Conservation (phyloP, 1,139 yeast genomes). For the Neolecta irregularis region DNA sequence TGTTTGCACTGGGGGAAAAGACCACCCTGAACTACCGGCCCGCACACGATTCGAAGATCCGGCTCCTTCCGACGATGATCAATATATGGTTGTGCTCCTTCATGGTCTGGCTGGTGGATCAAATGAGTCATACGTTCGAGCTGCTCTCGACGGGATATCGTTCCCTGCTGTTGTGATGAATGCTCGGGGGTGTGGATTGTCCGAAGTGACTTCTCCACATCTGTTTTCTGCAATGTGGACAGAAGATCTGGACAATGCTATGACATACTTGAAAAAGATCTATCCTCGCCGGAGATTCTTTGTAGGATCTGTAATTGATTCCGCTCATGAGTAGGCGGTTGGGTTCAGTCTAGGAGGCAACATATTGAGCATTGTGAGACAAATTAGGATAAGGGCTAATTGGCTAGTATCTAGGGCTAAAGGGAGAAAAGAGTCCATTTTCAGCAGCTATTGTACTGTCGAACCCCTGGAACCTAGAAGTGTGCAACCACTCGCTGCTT, state of each 20-base stretch:
- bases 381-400: too few species aligned
- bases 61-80: constrained; percentile 22
- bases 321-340: too few species aligned
- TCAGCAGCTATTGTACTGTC: constrained; percentile 56
- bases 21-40: constrained; percentile 36
- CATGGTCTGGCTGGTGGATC: constrained; percentile 92
- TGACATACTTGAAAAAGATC: constrained; percentile 34
- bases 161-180: constrained; percentile 46
- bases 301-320: too few species aligned
- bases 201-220: constrained; percentile 58
- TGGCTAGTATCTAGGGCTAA: constrained; percentile 70
- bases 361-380: too few species aligned
- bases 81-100: constrained; percentile 48
- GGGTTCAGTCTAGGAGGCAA: constrained; percentile 89
- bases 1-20: constrained; percentile 51
- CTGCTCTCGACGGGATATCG: constrained; percentile 24
- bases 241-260: constrained; percentile 50
- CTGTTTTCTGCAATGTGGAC: constrained; percentile 65
- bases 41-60: constrained; percentile 54
- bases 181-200: constrained; percentile 75
- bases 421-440: constrained; percentile 34
- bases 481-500: constrained; percentile 38
- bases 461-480: constrained; percentile 72
- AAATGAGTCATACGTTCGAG: constrained; percentile 72
- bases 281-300: constrained; percentile 64